A percentile compares a stretch with the other conserved stretches of the same genome.
Evolutionary conservation across 2,329 filamentous ascomycete species (phyloP).

Genomic region (Davidsoniella neocaledoniae): DNA sequence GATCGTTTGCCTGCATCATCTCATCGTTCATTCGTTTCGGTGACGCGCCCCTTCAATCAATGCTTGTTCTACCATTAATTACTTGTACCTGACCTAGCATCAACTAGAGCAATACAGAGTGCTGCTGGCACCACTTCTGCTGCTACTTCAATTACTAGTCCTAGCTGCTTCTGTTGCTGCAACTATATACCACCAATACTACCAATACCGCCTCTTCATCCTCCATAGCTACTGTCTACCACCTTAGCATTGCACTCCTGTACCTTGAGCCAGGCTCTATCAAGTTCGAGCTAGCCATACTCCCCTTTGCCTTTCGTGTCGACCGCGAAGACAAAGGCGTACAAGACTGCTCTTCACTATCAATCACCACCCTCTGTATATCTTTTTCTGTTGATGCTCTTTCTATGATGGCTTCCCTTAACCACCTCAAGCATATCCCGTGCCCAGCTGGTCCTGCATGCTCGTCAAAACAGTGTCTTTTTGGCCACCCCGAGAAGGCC

Average conservation of each 20-base stretch:
- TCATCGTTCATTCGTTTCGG: not conserved
- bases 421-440: slow-evolving; percentile 29
- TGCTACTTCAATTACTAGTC: too few species aligned
- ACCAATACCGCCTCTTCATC: too few species aligned
- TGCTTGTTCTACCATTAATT: not conserved
- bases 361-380: not conserved
- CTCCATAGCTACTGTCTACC: too few species aligned
- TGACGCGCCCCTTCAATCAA: not conserved
- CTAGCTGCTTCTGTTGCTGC: too few species aligned
- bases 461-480: slow-evolving; percentile 33
- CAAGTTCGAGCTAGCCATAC: too few species aligned
- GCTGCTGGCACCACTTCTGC: not conserved
- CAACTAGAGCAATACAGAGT: not conserved
- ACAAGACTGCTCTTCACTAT: not conserved
- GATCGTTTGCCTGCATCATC: not conserved
- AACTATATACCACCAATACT: too few species aligned
- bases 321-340: too few species aligned
- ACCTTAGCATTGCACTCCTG: too few species aligned
- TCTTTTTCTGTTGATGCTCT: not conserved
- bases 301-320: too few species aligned
- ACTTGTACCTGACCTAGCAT: not conserved
- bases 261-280: too few species aligned
- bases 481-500: slow-evolving; percentile 22
- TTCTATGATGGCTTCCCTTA: slow-evolving; percentile 13
- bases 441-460: slow-evolving; percentile 32